These are phyloP conservation scores for Aspergillus sp. DNA, from an alignment of 2,329 filamentous ascomycete species.

Conservation along the genomic window DNA sequence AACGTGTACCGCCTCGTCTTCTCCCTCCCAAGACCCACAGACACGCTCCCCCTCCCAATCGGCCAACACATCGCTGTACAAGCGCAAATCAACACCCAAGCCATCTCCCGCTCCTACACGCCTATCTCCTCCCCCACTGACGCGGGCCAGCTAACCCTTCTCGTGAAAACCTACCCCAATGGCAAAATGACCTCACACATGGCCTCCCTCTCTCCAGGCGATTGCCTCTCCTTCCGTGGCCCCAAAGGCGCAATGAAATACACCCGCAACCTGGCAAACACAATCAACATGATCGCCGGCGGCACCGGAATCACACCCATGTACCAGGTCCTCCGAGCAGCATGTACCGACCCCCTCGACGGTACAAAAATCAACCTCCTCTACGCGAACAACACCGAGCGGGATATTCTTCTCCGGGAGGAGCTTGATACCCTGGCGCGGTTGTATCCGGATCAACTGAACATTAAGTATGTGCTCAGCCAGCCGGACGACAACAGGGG, in stretches of 20 bases:
- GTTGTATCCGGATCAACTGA: constrained; percentile 53
- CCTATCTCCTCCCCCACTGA: constrained; percentile 34
- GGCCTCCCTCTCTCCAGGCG: constrained; percentile 24
- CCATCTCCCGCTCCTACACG: constrained; percentile 53
- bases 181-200: constrained; percentile 29
- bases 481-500: constrained; percentile 39
- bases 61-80: constrained; percentile 56
- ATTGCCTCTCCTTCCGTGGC: constrained; percentile 28
- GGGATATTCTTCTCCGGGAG: constrained; percentile 59
- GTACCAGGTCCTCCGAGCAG: constrained; percentile 61
- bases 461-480: constrained; percentile 55
- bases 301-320: constrained; percentile 47
- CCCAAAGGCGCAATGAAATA: constrained; percentile 34
- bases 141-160: constrained; percentile 26
- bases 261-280: constrained; percentile 19
- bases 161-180: constrained; percentile 30
- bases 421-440: constrained; percentile 55
- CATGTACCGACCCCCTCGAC: constrained; percentile 58
- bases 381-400: constrained; percentile 58
- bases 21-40: constrained; percentile 44
- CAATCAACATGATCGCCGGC: constrained; percentile 35
- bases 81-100: constrained; percentile 42
- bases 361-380: constrained; percentile 56
- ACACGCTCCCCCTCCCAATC: constrained; percentile 52
- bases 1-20: constrained; percentile 47